Evolutionary conservation across 2,329 filamentous ascomycete species (phyloP), one percentile per base, ranked within the genome.

Genomic region (Trichoderma harzianum): DNA sequence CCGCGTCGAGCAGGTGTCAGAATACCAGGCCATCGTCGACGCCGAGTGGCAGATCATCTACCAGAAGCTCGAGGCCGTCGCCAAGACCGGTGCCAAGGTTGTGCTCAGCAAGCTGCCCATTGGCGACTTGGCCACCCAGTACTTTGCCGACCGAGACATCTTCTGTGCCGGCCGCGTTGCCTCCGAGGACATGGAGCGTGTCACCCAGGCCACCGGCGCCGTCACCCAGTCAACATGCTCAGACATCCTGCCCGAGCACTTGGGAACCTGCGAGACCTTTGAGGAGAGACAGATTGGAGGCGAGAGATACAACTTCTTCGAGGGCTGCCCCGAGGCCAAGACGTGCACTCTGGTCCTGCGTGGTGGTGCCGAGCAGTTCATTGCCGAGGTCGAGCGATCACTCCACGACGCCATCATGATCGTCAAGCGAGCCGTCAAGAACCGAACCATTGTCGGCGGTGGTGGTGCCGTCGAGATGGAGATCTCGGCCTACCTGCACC

Each of bases 381-480:
- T 99, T 78, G 96, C 96, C 72, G 96, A 99, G 83, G 96, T 98
- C 2, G 96, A 99, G 86, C 93, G 96, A 75, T 97, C 94, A 80
- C 89, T 99, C 76, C 96, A 99, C 86, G 96, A 99, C 79, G 96
- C 96, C 77, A 98, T 99, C 84, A 99, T 99, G 96, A 97, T 99
- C 79, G 96, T 99, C 80, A 98, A 98, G 90, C 94, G 97, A 74
- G 94, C 96, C 32, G 94, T 98, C 83, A 94, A 93, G 86, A 97
- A 98, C 87, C 92, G 92, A 79, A 93, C 90, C 80, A 97, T 99
- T 76, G 96, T 99, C 30, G 96, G 95, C 60, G 96, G 96, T 78
- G 96, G 96, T 77, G 96, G 96, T 80, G 95, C 96, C 21, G 91
- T 88, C 78, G 96, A 99, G 87, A 98, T 99, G 95, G 96, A 98